Evolutionary conservation across 2,329 filamentous ascomycete species (phyloP).

Genomic region (Grosmannia clavigera): DNA sequence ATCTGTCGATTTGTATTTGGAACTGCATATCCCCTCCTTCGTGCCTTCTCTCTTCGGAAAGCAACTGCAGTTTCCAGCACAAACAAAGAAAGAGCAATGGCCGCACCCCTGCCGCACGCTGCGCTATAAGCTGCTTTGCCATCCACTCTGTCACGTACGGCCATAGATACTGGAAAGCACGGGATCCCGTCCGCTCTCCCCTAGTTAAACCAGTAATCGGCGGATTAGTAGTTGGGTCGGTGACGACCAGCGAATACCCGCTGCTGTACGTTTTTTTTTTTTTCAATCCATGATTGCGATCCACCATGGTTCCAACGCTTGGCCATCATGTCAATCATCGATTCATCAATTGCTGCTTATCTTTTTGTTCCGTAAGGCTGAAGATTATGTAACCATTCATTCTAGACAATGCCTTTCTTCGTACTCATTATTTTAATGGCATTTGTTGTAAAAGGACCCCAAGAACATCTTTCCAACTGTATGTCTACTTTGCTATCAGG

Average conservation of each 20-base stretch:
- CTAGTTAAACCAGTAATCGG: neutral
- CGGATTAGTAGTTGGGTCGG: neutral
- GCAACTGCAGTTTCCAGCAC: neutral
- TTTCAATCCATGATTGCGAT: neutral
- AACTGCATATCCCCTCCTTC: too few relatives aligned
- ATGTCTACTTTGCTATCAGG: too few relatives aligned
- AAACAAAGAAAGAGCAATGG: neutral
- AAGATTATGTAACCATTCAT: too few relatives aligned
- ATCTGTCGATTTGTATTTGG: too few relatives aligned
- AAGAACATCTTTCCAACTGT: too few relatives aligned
- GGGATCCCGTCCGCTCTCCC: neutral
- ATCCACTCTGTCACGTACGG: neutral
- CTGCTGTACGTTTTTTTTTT: neutral
- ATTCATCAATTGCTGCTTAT: too few relatives aligned
- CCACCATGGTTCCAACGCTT: too few relatives aligned
- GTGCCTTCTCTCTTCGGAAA: neutral
- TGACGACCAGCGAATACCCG: neutral
- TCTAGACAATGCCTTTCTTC: too few relatives aligned
- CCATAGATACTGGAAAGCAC: neutral
- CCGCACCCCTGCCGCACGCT: neutral
- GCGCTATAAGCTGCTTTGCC: neutral
- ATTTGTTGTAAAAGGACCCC: too few relatives aligned
- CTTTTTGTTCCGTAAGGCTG: too few relatives aligned
- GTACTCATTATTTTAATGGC: too few relatives aligned
- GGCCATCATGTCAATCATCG: neutral